phyloP scores from a whole-genome alignment of 768 basidiomycete genomes.

The Boletus reticulatus region DNA sequence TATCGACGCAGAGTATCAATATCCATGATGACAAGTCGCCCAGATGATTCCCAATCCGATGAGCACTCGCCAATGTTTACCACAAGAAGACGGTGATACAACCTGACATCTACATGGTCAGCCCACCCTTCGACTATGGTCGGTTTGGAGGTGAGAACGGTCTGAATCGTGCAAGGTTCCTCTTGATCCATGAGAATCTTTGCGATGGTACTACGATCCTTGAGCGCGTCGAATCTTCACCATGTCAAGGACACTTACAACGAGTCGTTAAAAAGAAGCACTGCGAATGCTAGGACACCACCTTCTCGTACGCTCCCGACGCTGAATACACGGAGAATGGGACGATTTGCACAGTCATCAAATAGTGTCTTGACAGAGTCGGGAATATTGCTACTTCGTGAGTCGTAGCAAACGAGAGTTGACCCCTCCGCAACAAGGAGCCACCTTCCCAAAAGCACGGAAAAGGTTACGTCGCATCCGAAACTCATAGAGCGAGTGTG shows the following conservation, averaged over 20 bases:
- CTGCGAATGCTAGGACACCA: constrained; percentile 5
- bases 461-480: not conserved
- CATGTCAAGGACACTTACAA: not conserved
- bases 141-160: not conserved
- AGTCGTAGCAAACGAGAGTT: constrained; percentile 10
- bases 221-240: not conserved
- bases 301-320: not conserved
- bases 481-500: not conserved
- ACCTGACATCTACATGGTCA: not conserved
- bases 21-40: constrained; percentile 1
- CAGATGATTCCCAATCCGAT: not conserved
- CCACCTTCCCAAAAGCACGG: constrained; percentile 7
- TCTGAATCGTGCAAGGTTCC: not conserved
- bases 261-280: constrained; percentile 3
- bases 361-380: not conserved
- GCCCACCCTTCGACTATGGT: not conserved
- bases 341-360: not conserved
- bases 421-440: constrained; percentile 9
- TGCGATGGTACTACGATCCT: not conserved
- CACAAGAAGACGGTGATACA: constrained; percentile 9
- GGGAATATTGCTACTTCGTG: not conserved
- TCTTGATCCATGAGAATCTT: not conserved
- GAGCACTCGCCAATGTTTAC: constrained; percentile 5
- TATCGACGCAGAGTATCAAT: constrained; percentile 3
- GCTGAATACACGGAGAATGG: constrained; percentile 1